phyloP scores from a whole-genome alignment of 371 early-diverging fungal species.

The Actinomortierella wolfii region DNA sequence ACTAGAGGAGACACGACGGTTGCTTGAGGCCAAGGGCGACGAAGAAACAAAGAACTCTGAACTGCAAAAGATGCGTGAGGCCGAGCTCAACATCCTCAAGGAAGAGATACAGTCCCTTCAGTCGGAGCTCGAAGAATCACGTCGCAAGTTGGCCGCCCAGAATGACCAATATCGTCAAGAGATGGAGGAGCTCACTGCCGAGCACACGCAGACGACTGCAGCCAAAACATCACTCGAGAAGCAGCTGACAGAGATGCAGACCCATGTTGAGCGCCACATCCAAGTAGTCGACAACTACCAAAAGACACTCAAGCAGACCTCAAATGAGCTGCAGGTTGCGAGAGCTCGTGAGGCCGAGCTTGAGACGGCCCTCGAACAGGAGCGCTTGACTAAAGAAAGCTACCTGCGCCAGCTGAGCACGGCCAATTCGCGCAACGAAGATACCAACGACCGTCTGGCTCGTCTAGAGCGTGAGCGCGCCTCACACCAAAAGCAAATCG shows the following conservation, averaged over 20 bases:
- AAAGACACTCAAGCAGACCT: conserved; percentile 59
- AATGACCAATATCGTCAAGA: conserved; percentile 67
- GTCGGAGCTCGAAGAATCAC: conserved; percentile 66
- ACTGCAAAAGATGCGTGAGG: conserved; percentile 73
- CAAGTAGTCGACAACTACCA: conserved; percentile 50
- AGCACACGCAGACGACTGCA: conserved; percentile 25
- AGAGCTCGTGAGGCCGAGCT: conserved; percentile 51
- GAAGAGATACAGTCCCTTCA: conserved; percentile 59
- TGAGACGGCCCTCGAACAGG: conserved; percentile 51
- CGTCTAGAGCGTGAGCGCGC: conserved; percentile 66
- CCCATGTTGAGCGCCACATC: conserved; percentile 50
- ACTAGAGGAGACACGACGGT: conserved; percentile 56
- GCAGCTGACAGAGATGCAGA: conserved; percentile 57
- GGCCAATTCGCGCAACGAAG: conserved; percentile 58
- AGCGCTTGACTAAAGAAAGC: conserved; percentile 54
- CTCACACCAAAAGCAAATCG: conserved; percentile 55
- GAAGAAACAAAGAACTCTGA: conserved; percentile 75
- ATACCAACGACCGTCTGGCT: conserved; percentile 50
- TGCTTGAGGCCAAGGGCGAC: conserved; percentile 78
- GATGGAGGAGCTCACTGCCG: conserved; percentile 55
- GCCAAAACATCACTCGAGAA: conserved; percentile 55
- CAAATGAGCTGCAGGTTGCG: conserved; percentile 52
- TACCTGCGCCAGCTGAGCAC: conserved; percentile 57
- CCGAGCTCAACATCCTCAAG: conserved; percentile 71
- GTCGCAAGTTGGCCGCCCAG: conserved; percentile 63